Base-by-base conservation (phyloP, 257 asterid species). In the Oldenlandia corymbosa region DNA sequence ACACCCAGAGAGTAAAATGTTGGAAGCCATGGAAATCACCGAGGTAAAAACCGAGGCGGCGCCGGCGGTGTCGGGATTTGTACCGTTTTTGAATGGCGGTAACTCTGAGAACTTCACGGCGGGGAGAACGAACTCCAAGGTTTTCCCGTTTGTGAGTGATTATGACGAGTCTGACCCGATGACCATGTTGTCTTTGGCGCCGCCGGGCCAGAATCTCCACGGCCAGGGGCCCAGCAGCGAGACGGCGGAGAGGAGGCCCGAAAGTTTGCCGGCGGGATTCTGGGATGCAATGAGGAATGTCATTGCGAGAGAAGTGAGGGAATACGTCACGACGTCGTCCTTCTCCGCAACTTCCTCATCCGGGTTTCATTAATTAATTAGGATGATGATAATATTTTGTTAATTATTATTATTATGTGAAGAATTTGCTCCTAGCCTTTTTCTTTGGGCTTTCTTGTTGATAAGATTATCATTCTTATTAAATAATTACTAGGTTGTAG, bases 201-300 rank as follows among this genome's bases (percentile, higher is more conserved):
- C 95, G 31, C 96, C 93, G 31, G 96, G 96, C 9, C 67, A 73
- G 73, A 70, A 71, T 13, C 66, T 62, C 1, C 12, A 21, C 26
- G 59, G 50, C 1, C 50, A 23, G 28, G 36, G 49, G 20, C 11
- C 1, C 50, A 23, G 28, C 20, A 42, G 20, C 11, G 9, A 34
- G 39, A 43, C 39, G 47, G 34, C 2, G 70, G 30, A 65, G 58
- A 26, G 72, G 28, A 55, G 73, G 81, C 42, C 42, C 42, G 90
- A 79, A 73, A 51, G 56, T 53, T 28, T 70, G 34, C 83, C 88
- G 75, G 75, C 60, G 42, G 90, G 83, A 50, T 88, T 86, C 53
- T 89, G 96, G 96, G 87, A 80, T 69, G 85, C 52, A 56, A 85
- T 84, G 96, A 84, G 88, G 78, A 70, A 71, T 65, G 96, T 80